Conservation (phyloP, 129 eudicot genomes). For the Helichrysum umbraculigerum region DNA sequence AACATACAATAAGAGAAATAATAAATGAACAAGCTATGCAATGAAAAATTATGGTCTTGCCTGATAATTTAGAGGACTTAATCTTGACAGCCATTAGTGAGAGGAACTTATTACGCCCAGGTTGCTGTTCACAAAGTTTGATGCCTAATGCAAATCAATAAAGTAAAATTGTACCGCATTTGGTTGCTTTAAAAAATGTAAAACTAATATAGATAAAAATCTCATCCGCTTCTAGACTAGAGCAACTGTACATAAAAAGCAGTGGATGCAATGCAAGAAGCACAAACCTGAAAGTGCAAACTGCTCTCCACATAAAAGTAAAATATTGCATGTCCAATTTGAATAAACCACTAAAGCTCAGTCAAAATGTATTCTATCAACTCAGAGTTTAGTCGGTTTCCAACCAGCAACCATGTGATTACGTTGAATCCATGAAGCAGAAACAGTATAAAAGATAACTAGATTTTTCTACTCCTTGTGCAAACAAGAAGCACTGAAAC, state of each 20-base stretch:
- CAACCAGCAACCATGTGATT: background rate
- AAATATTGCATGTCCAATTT: too few relatives aligned
- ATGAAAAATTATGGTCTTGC: constrained; percentile 37
- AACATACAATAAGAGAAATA: background rate
- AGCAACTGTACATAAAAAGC: background rate
- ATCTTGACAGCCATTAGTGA: constrained; percentile 49
- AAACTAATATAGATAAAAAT: background rate
- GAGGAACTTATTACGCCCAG: constrained; percentile 53
- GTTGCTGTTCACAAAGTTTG: constrained; percentile 38
- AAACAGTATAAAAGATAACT: too few relatives aligned
- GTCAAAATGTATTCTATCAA: background rate
- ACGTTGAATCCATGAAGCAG: too few relatives aligned
- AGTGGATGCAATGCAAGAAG: constrained; percentile 17
- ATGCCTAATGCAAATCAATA: constrained; percentile 40
- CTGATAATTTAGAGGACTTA: constrained; percentile 46
- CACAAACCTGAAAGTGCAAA: background rate
- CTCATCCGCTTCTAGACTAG: background rate
- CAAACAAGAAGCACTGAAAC: too few relatives aligned
- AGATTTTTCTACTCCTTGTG: too few relatives aligned
- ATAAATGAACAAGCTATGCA: constrained; percentile 1
- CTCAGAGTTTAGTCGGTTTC: background rate
- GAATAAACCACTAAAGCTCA: too few relatives aligned
- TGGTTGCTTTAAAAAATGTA: background rate
- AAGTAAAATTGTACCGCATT: background rate
- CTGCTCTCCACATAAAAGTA: too few relatives aligned